These are phyloP conservation scores for Suhomyces emberorum DNA, from an alignment of 805 yeast species.

Conservation along the genomic window DNA sequence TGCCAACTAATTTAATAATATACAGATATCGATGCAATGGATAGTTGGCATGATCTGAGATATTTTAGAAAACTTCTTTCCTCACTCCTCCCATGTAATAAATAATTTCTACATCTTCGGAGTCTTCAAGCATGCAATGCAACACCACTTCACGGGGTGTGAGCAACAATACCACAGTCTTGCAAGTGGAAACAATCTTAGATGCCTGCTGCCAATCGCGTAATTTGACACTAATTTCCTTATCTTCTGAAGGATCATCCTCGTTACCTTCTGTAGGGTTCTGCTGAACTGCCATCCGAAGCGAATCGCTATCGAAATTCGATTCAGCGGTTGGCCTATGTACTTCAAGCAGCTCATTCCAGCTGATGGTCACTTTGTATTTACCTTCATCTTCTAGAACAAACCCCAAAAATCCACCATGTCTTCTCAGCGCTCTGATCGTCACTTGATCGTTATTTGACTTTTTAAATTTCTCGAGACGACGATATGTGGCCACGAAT, in stretches of 20 bases:
- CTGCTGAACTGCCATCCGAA: constrained; percentile 16
- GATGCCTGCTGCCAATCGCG: constrained; percentile 70
- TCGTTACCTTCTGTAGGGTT: constrained; percentile 12
- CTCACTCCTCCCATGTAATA: constrained; percentile 51
- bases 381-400: constrained; percentile 53
- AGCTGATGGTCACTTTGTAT: constrained; percentile 50
- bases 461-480: constrained; percentile 64
- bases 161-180: constrained; percentile 57
- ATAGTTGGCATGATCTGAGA: too few species aligned
- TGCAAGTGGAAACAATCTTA: constrained; percentile 57
- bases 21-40: too few species aligned
- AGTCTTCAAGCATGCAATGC: constrained; percentile 64
- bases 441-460: constrained; percentile 43
- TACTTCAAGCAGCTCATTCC: constrained; percentile 55
- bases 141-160: constrained; percentile 57
- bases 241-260: constrained; percentile 24
- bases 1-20: too few species aligned
- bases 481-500: constrained; percentile 50
- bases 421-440: constrained; percentile 44
- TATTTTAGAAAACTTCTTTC: background rate
- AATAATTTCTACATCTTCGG: constrained; percentile 60
- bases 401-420: constrained; percentile 49
- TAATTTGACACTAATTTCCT: constrained; percentile 49
- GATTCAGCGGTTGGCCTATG: constrained; percentile 25
- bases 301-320: constrained; percentile 20